Evolutionary conservation across 2,329 filamentous ascomycete genomes (phyloP), one percentile per base, ranked within the genome.

Genomic region (Stemphylium beticola): DNA sequence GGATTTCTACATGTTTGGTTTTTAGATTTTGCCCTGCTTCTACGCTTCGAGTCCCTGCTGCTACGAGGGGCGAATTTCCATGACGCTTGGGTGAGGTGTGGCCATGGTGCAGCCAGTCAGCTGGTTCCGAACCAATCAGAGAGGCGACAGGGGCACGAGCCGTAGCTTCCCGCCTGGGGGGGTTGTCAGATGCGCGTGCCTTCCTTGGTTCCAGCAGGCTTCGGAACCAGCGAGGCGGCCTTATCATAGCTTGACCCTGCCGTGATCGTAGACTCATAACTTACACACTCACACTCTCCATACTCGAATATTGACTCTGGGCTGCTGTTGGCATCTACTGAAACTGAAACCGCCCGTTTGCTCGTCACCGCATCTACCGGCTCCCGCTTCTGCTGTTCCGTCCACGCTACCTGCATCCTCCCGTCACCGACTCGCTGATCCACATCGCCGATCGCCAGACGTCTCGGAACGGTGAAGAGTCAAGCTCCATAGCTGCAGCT

Each of bases 401-500:
- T 37, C 44, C 48, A 42, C 50, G 52, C 55, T 53, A 48, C 24
- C 48, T 49, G 52, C 52, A 62, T 60, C 64, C 48, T 66, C 61
- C 55, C 61, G 58, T 49, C 24, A 47, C 54, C 54, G 57, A 41
- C 59, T 66, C 65, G 71, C 65, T 68, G 68, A 73, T 73, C 45
- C 67, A 41, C 65, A 64, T 68, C 62, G 69, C 59, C 69, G 67
- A 72, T 72, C 69, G 57, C 60, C 57, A 58, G 43, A 50, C 58
- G 54, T 62, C 58, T 62, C 66, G 65, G 62, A 61, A 64, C 58
- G 46, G 43, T 38, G 47, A 56, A 60, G 62, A 58, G 57, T 48
- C 63, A 60, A 65, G 66, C 66, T 66, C 62, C 64, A 60, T 63
- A 53, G 60, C 70, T 70, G 69, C 69, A 73, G 64, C 69, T 69